Evolutionary conservation across 1,284 basidiomycete species (phyloP).

Genomic region (Sphagnurus paluster): DNA sequence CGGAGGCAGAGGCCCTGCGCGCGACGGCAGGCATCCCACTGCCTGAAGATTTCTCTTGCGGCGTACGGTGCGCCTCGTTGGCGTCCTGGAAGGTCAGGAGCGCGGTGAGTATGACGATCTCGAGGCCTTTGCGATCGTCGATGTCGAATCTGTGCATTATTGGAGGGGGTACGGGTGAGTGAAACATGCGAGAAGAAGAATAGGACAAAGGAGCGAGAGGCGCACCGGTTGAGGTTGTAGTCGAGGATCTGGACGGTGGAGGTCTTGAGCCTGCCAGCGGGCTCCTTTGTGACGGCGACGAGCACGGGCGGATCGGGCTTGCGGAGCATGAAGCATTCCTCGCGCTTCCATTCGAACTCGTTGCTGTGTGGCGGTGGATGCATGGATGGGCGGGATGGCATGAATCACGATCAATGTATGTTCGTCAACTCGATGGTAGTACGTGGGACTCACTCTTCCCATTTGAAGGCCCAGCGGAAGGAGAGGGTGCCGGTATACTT

Average conservation of each 20-base stretch:
- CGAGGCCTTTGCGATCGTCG: slow-evolving; percentile 78
- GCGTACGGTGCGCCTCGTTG: slow-evolving; percentile 56
- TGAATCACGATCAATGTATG: neutral
- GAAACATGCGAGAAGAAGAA: neutral
- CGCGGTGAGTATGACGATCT: slow-evolving; percentile 76
- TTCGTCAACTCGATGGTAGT: neutral
- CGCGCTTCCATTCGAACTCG: slow-evolving; percentile 80
- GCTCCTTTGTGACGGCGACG: slow-evolving; percentile 77
- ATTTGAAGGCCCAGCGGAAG: slow-evolving; percentile 78
- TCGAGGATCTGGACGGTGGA: slow-evolving; percentile 79
- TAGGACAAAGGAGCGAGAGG: slow-evolving; percentile 3
- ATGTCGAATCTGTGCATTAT: slow-evolving; percentile 70
- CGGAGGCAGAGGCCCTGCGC: too few relatives aligned
- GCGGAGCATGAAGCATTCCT: slow-evolving; percentile 78
- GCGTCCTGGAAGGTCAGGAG: slow-evolving; percentile 76
- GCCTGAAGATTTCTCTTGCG: slow-evolving; percentile 24
- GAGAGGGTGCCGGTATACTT: slow-evolving; percentile 71
- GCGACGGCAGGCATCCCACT: slow-evolving; percentile 10
- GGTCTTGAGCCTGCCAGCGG: slow-evolving; percentile 64
- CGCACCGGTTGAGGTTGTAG: slow-evolving; percentile 76
- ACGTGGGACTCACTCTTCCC: slow-evolving; percentile 67
- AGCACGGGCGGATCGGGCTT: slow-evolving; percentile 85
- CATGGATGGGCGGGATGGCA: neutral
- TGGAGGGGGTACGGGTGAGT: slow-evolving; percentile 2
- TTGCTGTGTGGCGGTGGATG: slow-evolving; percentile 45